Conservation (phyloP, 495 filamentous ascomycete species). For the Tuber calosporum region DNA sequence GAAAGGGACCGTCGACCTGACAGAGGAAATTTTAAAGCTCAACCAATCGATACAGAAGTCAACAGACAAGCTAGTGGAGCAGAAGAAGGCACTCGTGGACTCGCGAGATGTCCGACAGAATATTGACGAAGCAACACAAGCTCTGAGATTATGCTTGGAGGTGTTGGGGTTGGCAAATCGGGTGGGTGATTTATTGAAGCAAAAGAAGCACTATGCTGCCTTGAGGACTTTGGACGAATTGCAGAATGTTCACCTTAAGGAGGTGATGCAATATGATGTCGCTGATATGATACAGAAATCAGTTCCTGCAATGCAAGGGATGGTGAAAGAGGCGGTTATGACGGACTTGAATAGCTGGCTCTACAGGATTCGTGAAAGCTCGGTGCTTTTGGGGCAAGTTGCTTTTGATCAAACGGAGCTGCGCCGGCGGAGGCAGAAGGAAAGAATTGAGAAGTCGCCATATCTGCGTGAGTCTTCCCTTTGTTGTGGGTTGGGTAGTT, state of each 20-base stretch:
- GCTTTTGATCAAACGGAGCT: slow-evolving; percentile 91
- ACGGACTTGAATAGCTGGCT: slow-evolving; percentile 95
- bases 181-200: slow-evolving; percentile 78
- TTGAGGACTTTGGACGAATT: slow-evolving; percentile 90
- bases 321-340: slow-evolving; percentile 95
- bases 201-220: slow-evolving; percentile 91
- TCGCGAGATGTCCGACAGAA: slow-evolving; percentile 89
- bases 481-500: slow-evolving; percentile 8
- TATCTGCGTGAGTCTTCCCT: slow-evolving; percentile 53
- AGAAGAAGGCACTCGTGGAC: slow-evolving; percentile 89
- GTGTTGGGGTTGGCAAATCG: slow-evolving; percentile 90
- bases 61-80: slow-evolving; percentile 86
- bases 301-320: slow-evolving; percentile 81
- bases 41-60: slow-evolving; percentile 94
- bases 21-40: slow-evolving; percentile 81
- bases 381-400: slow-evolving; percentile 91
- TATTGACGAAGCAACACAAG: slow-evolving; percentile 85
- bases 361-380: slow-evolving; percentile 90
- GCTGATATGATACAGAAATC: slow-evolving; percentile 93
- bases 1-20: slow-evolving; percentile 78
- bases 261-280: slow-evolving; percentile 87
- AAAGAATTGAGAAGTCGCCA: slow-evolving; percentile 62
- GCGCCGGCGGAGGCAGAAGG: slow-evolving; percentile 73
- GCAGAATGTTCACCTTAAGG: slow-evolving; percentile 90
- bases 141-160: slow-evolving; percentile 82